phyloP scores from a whole-genome alignment of 1,284 basidiomycete species.

The Ganoderma leucocontextum region DNA sequence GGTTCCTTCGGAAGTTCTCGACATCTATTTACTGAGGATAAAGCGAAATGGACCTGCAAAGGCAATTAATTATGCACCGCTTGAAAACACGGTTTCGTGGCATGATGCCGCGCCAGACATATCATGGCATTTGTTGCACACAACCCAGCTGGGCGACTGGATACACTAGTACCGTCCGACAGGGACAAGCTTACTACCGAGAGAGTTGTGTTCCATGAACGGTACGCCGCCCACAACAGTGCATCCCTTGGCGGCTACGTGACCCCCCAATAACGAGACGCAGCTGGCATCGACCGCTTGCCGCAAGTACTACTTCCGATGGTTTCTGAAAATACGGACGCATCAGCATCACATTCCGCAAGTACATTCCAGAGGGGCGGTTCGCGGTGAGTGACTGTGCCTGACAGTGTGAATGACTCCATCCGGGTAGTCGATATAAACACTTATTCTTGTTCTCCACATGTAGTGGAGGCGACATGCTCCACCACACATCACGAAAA shows the following conservation, averaged over 20 bases:
- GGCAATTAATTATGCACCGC: background rate
- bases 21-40: background rate
- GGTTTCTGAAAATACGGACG: background rate
- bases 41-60: background rate
- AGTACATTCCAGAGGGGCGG: background rate
- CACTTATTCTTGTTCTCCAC: background rate
- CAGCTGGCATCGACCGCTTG: background rate
- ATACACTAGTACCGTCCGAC: no score
- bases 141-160: no score
- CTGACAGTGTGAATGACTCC: background rate
- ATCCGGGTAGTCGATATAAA: background rate
- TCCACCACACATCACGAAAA: background rate
- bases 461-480: background rate
- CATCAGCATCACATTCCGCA: background rate
- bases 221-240: no score
- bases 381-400: background rate
- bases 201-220: no score
- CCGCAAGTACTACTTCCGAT: no score
- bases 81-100: background rate
- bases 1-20: background rate
- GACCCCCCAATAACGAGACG: background rate
- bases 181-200: no score
- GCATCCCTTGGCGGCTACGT: background rate
- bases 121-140: no score
- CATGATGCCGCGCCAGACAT: no score